Conservation (phyloP, 768 basidiomycete genomes). For the Obba rivulosa region DNA sequence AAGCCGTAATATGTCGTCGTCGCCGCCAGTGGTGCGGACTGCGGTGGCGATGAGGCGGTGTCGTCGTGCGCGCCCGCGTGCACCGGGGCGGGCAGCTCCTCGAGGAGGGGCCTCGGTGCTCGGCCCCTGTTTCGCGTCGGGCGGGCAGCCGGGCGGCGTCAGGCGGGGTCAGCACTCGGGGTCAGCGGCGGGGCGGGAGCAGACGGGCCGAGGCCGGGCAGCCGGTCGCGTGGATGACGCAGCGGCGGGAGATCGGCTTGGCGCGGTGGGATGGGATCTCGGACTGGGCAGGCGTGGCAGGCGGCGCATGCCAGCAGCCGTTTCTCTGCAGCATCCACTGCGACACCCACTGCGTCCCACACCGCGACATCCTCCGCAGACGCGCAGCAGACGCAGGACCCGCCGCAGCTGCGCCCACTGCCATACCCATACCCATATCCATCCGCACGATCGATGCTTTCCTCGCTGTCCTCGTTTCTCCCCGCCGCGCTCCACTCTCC, state of each 20-base stretch:
- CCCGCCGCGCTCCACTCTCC: constrained; percentile 13
- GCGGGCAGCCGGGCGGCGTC: no score
- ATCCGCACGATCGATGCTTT: constrained; percentile 8
- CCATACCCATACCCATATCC: not conserved
- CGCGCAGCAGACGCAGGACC: no score
- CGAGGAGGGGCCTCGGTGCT: no score
- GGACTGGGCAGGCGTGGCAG: not conserved
- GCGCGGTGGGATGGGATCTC: no score
- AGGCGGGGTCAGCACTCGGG: no score
- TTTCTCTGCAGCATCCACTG: constrained; percentile 5
- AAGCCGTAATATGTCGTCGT: no score
- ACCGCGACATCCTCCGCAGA: not conserved
- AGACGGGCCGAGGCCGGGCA: not conserved
- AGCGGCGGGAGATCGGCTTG: not conserved
- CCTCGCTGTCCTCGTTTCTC: constrained; percentile 18
- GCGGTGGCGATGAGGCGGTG: no score
- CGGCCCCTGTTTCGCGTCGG: no score
- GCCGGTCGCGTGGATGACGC: constrained; percentile 11
- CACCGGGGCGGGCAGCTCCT: no score
- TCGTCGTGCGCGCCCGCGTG: no score
- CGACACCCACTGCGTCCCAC: constrained; percentile 12
- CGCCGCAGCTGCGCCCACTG: no score
- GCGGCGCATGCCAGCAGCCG: constrained; percentile 3
- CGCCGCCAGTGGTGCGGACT: no score
- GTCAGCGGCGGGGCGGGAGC: not conserved